A percentile compares a stretch with the other conserved stretches of the same genome.
phyloP scores from a whole-genome alignment of 805 yeast genomes.

The Limtongia smithiae region DNA sequence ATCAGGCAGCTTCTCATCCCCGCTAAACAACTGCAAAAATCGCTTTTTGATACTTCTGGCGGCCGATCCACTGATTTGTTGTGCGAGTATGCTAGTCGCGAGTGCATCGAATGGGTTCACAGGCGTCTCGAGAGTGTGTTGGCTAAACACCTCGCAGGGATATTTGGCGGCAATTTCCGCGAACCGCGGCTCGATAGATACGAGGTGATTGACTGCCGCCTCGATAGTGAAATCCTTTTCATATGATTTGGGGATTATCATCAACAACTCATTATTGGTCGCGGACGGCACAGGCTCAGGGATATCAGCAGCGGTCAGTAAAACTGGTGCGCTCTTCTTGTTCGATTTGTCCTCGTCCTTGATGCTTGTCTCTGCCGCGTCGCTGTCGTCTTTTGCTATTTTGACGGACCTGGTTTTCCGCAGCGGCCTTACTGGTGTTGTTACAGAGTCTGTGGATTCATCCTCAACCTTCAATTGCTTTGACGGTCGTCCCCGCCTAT shows the following conservation, averaged over 20 bases:
- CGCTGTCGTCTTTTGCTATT: background rate
- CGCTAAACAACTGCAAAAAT: constrained; percentile 42
- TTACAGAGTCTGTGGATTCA: background rate
- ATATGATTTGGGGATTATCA: constrained; percentile 37
- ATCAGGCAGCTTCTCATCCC: background rate
- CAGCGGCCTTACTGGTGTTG: constrained; percentile 1
- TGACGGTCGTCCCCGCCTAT: too few relatives aligned
- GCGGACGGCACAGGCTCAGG: background rate
- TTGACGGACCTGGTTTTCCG: background rate
- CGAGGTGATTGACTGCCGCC: constrained; percentile 22
- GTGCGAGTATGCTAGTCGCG: constrained; percentile 55
- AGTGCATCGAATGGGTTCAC: constrained; percentile 43
- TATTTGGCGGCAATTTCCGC: constrained; percentile 9
- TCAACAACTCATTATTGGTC: constrained; percentile 43
- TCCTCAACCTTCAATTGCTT: too few relatives aligned
- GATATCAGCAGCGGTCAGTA: background rate
- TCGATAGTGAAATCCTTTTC: constrained; percentile 11
- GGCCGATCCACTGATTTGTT: constrained; percentile 78
- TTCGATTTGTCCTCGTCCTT: background rate
- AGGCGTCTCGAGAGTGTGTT: constrained; percentile 9
- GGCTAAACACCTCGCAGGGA: constrained; percentile 18
- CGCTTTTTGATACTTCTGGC: constrained; percentile 60
- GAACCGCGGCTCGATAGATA: constrained; percentile 24
- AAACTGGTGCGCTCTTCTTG: background rate
- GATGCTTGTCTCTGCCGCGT: background rate